These are phyloP conservation scores for Zymoseptoria tritici DNA, from an alignment of 2,329 filamentous ascomycete species.

Conservation along the genomic window DNA sequence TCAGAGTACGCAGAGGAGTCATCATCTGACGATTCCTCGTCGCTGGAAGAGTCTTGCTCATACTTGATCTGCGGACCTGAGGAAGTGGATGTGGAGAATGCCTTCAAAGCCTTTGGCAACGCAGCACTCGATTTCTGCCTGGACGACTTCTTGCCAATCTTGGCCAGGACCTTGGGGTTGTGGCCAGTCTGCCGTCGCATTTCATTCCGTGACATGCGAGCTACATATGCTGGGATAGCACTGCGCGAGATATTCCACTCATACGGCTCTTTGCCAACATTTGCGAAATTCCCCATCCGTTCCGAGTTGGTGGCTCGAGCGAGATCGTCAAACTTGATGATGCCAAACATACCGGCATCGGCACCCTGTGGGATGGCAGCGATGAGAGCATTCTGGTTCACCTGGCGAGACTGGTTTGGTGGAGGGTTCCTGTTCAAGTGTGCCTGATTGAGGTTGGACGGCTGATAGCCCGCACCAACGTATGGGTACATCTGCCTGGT, in stretches of 20 bases:
- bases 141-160: slow-evolving; percentile 31
- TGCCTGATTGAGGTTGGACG: slow-evolving; percentile 7
- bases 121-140: slow-evolving; percentile 11
- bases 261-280: slow-evolving; percentile 35
- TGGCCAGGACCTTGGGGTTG: slow-evolving; percentile 35
- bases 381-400: slow-evolving; percentile 23
- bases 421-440: slow-evolving; percentile 1
- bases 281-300: slow-evolving; percentile 38
- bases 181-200: slow-evolving; percentile 36
- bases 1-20: slow-evolving; percentile 49
- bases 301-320: slow-evolving; percentile 38
- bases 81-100: background rate
- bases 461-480: slow-evolving; percentile 4
- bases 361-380: slow-evolving; percentile 24
- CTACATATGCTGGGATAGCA: slow-evolving; percentile 36
- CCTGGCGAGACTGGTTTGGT: slow-evolving; percentile 7
- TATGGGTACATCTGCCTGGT: slow-evolving; percentile 9
- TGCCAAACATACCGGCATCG: slow-evolving; percentile 33
- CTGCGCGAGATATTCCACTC: slow-evolving; percentile 40
- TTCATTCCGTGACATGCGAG: slow-evolving; percentile 41
- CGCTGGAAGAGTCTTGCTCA: slow-evolving; percentile 37
- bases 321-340: slow-evolving; percentile 36
- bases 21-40: slow-evolving; percentile 41
- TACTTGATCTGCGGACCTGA: slow-evolving; percentile 17
- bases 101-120: background rate